Conservation (phyloP, 2,329 filamentous ascomycete species). For the Apiospora aurea region DNA sequence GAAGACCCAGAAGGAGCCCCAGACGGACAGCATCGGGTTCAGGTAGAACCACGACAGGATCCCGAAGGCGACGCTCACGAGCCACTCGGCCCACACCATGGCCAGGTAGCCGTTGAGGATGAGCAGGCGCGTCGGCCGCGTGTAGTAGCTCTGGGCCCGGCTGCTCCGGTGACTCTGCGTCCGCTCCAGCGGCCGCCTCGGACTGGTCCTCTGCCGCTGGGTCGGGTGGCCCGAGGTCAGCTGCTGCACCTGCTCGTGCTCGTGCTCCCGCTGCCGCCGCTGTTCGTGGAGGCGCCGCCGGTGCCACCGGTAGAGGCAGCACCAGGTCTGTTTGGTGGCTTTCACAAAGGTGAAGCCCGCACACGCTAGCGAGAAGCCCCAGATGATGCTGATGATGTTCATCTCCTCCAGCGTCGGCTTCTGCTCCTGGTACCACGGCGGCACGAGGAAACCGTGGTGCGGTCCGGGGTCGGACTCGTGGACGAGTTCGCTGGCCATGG, state of each 20-base stretch:
- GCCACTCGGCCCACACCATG: slow-evolving; percentile 23
- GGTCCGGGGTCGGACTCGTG: not conserved
- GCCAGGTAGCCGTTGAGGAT: not conserved
- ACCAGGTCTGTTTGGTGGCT: not conserved
- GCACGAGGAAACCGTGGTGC: not conserved
- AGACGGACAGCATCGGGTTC: not conserved
- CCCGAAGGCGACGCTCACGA: slow-evolving; percentile 10
- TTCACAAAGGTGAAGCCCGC: slow-evolving; percentile 15
- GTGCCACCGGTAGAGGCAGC: slow-evolving; percentile 28
- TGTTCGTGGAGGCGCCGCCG: not conserved
- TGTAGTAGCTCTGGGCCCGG: not conserved
- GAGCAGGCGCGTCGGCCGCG: not conserved
- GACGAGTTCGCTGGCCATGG: not conserved
- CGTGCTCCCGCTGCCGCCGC: not conserved
- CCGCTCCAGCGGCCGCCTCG: not conserved
- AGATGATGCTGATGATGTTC: slow-evolving; percentile 16
- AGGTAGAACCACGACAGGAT: slow-evolving; percentile 18
- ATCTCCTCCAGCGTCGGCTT: not conserved
- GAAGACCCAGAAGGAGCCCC: slow-evolving; percentile 17
- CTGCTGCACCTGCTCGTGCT: not conserved
- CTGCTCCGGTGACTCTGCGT: not conserved
- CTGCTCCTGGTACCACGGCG: slow-evolving; percentile 12
- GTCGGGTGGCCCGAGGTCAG: not conserved
- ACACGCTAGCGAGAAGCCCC: slow-evolving; percentile 18
- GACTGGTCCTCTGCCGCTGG: too few species aligned